phyloP scores from a whole-genome alignment of 1,139 yeast species.

The Hyphopichia buzzinii region DNA sequence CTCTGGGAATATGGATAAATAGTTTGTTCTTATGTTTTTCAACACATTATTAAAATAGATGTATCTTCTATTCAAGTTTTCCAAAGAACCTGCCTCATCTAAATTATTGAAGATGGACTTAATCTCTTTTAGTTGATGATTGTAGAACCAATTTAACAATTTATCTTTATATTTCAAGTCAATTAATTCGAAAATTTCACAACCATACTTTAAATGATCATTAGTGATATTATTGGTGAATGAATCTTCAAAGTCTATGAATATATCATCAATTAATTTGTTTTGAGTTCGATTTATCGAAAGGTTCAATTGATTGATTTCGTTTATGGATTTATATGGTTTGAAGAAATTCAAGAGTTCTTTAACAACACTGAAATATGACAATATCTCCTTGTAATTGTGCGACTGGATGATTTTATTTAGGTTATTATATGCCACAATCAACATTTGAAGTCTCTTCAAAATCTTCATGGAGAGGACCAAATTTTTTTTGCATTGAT shows the following conservation, averaged over 20 bases:
- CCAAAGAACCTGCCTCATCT: slow-evolving; percentile 94
- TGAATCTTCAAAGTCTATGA: slow-evolving; percentile 64
- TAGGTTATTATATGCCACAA: slow-evolving; percentile 72
- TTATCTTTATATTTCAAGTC: slow-evolving; percentile 61
- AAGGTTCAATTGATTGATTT: slow-evolving; percentile 68
- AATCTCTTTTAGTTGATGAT: slow-evolving; percentile 69
- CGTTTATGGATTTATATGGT: slow-evolving; percentile 80
- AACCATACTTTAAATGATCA: slow-evolving; percentile 53
- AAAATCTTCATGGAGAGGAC: slow-evolving; percentile 82
- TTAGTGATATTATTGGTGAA: slow-evolving; percentile 23
- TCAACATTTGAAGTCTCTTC: slow-evolving; percentile 82
- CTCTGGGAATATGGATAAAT: slow-evolving; percentile 57
- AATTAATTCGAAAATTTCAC: slow-evolving; percentile 67
- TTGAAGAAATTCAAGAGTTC: slow-evolving; percentile 77
- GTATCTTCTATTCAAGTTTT: slow-evolving; percentile 77
- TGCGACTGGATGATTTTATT: slow-evolving; percentile 40
- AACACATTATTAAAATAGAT: slow-evolving; percentile 76
- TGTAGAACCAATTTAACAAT: slow-evolving; percentile 72
- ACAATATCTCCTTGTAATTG: slow-evolving; percentile 65
- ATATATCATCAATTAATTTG: slow-evolving; percentile 68
- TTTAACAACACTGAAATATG: slow-evolving; percentile 70
- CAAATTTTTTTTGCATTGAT: slow-evolving; percentile 77
- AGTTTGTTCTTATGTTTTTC: slow-evolving; percentile 54
- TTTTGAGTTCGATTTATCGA: slow-evolving; percentile 63
- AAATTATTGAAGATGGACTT: slow-evolving; percentile 67